phyloP scores from a whole-genome alignment of 2,329 filamentous ascomycete genomes.

The Parascedosporium putredinis region DNA sequence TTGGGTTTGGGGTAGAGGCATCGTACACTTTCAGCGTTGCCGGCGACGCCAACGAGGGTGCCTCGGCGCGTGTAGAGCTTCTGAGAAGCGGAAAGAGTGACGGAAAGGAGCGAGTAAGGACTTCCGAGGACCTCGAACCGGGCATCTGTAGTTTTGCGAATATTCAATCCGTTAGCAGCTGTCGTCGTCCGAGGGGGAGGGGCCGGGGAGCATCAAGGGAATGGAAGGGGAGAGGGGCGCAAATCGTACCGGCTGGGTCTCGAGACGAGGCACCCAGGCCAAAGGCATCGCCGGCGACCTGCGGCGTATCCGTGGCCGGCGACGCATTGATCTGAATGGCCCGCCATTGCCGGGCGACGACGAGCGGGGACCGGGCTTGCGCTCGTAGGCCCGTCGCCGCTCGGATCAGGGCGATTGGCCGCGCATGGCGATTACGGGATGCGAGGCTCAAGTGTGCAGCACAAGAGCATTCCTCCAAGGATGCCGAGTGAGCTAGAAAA shows the following conservation, averaged over 20 bases:
- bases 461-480: not conserved
- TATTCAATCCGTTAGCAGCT: not conserved
- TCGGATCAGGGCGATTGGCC: constrained; percentile 29
- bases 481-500: no score
- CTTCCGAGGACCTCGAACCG: constrained; percentile 88
- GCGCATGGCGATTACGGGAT: constrained; percentile 26
- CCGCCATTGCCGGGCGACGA: constrained; percentile 43
- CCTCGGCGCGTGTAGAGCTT: constrained; percentile 86
- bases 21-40: constrained; percentile 78
- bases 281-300: constrained; percentile 47
- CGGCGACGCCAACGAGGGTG: constrained; percentile 79
- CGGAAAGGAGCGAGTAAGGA: constrained; percentile 87
- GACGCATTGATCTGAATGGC: constrained; percentile 53
- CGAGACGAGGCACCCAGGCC: constrained; percentile 34
- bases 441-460: not conserved
- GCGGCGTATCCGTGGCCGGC: constrained; percentile 45
- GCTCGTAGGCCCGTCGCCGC: constrained; percentile 20
- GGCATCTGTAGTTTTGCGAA: constrained; percentile 53
- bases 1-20: no score
- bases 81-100: constrained; percentile 86
- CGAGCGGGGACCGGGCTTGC: constrained; percentile 26
- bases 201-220: no score
- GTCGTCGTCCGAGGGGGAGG: not conserved
- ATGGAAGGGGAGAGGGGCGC: no score
- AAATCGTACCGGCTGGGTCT: constrained; percentile 38